Evolutionary conservation across 164 flowering plant species (phyloP).

Genomic region (Nymphaea thermarum): DNA sequence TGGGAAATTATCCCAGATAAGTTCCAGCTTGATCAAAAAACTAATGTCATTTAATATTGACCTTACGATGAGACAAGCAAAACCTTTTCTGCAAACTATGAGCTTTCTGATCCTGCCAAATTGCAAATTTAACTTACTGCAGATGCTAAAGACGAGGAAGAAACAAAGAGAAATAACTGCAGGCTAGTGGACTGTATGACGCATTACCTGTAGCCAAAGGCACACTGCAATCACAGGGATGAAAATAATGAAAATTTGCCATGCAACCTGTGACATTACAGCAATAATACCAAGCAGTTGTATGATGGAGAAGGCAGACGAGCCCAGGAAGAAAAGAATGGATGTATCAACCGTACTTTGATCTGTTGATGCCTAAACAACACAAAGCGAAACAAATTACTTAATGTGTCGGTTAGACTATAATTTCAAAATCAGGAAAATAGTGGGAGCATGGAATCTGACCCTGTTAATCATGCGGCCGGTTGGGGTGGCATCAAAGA

Average conservation of each 20-base stretch:
- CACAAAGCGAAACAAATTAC: background rate
- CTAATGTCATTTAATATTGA: too few relatives aligned
- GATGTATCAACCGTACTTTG: slow-evolving; percentile 3
- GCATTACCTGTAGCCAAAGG: slow-evolving; percentile 4
- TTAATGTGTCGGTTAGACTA: background rate
- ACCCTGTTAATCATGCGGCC: slow-evolving; percentile 3
- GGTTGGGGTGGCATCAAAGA: slow-evolving; percentile 3
- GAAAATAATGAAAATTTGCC: slow-evolving; percentile 3
- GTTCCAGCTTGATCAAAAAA: too few relatives aligned
- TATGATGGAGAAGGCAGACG: slow-evolving; percentile 2
- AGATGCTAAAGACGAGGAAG: slow-evolving; percentile 6
- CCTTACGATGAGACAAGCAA: slow-evolving; percentile 1
- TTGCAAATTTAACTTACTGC: slow-evolving; percentile 4
- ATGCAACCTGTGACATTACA: slow-evolving; percentile 3
- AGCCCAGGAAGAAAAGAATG: slow-evolving; percentile 1
- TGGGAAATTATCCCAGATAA: too few relatives aligned
- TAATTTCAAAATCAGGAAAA: background rate
- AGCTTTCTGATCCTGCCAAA: slow-evolving; percentile 15
- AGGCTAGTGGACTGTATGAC: background rate
- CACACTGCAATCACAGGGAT: slow-evolving; percentile 2
- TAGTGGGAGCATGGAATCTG: background rate
- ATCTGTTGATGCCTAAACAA: slow-evolving; percentile 2
- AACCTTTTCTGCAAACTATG: slow-evolving; percentile 15
- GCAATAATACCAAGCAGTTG: slow-evolving; percentile 6
- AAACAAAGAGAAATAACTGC: slow-evolving; percentile 3